Evolutionary conservation across 306 rosid species (phyloP), one percentile per base, ranked within the genome.

Genomic region (Quercus rubra): DNA sequence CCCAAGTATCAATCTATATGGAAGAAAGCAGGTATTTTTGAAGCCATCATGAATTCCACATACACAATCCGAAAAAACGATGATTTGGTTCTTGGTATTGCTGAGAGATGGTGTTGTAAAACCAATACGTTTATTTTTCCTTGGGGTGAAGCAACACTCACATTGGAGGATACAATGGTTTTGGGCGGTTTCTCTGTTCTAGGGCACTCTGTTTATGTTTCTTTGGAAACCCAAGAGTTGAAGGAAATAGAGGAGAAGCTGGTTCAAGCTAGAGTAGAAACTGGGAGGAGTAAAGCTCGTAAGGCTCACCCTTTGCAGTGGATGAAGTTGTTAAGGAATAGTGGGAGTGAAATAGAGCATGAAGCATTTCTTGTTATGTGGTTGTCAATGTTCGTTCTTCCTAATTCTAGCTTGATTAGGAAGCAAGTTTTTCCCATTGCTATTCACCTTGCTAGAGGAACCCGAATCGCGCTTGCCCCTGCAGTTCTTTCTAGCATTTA

Each of bases 401-500:
- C 74, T 28, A 12, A 33, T 23, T 73, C 55, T 2, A 1, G 18
- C 2, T 1, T n/a, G 1, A 30, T 91, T 0, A 69, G 41, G 7
- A 64, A 59, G 5, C 15, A 2, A 72, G 75, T 76, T 38, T 81
- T 87, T 41, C 82, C 89, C 15, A 55, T 91, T 6, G 92, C 88
- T 0, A 11, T 87, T 81, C 82, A 69, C 59, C 90, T 91, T 19
- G 87, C 91, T 68, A 81, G 79, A 78, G 93, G 89, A 7, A 81
- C 58, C 20, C n/a, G 63, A 18, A 79, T 91, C 8, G 89, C 89
- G 12, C 80, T 91, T 74, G 95, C 91, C 12, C 91, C 89, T 0
- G 81, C 92, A 12, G 83, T 91, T 68, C 77, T 91, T 41, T 91
- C 95, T 12, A 51, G 80, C 72, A 68, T 91, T 56, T 91, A 91